phyloP scores from a whole-genome alignment of 768 basidiomycete genomes.

The Russula emetica region DNA sequence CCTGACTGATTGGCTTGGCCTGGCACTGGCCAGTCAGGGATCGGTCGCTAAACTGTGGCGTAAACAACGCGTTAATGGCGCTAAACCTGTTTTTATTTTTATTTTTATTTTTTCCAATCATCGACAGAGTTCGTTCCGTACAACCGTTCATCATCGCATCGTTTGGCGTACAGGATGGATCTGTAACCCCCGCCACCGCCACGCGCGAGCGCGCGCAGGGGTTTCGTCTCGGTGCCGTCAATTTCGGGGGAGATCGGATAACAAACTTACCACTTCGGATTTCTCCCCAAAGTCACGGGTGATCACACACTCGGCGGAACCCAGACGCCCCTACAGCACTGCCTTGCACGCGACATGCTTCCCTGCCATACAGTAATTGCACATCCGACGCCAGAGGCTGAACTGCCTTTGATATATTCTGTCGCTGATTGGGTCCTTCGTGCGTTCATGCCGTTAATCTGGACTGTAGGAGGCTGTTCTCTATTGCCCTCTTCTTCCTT shows the following conservation, averaged over 20 bases:
- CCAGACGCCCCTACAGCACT: constrained; percentile 11
- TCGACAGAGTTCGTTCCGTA: not conserved
- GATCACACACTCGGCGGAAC: not conserved
- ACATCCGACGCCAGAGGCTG: not conserved
- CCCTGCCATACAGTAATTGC: not conserved
- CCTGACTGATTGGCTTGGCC: no score
- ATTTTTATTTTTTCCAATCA: not conserved
- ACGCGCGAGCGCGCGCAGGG: no score
- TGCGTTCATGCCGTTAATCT: not conserved
- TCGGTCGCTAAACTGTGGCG: not conserved
- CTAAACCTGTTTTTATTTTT: not conserved
- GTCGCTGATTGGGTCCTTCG: constrained; percentile 7
- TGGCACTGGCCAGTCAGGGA: no score
- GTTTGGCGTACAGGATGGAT: not conserved
- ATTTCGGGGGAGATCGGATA: not conserved
- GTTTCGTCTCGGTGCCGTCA: not conserved
- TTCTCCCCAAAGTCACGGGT: not conserved
- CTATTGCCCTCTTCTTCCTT: not conserved
- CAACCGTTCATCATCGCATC: no score
- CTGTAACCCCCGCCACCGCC: no score
- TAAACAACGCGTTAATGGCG: no score
- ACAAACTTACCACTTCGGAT: not conserved
- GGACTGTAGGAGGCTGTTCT: constrained; percentile 17
- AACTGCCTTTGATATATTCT: not conserved
- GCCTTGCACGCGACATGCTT: not conserved